These are phyloP conservation scores for Solanum bulbocastanum DNA, from an alignment of 257 asterid genomes.

Conservation along the genomic window DNA sequence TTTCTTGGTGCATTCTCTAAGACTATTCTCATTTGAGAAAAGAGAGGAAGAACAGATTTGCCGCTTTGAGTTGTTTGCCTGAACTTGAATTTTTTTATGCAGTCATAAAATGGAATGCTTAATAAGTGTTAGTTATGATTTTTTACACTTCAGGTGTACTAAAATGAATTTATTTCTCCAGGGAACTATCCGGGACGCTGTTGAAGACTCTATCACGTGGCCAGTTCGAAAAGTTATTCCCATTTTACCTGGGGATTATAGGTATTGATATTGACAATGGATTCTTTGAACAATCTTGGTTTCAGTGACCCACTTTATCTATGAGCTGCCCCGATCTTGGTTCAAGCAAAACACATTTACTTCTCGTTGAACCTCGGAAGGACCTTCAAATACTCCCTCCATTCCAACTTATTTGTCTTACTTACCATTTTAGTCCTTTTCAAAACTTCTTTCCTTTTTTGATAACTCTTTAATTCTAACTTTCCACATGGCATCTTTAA, in stretches of 20 bases:
- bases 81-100: background rate
- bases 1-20: background rate
- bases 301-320: background rate
- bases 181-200: conserved; percentile 29
- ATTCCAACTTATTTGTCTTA: background rate
- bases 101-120: background rate
- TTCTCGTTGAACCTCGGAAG: background rate
- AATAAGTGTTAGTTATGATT: background rate
- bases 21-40: background rate
- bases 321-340: background rate
- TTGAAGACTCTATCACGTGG: conserved; percentile 37
- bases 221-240: conserved; percentile 35
- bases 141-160: background rate
- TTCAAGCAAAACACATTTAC: background rate
- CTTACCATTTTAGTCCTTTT: background rate
- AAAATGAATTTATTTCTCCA: background rate
- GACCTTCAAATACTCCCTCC: background rate
- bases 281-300: background rate
- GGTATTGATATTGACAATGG: background rate
- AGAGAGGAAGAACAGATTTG: background rate
- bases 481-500: background rate
- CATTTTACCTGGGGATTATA: conserved; percentile 36
- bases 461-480: background rate
- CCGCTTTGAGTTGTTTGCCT: background rate
- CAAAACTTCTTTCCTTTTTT: background rate